These are phyloP conservation scores for Pichia manshurica DNA, from an alignment of 805 yeast species.

Conservation along the genomic window DNA sequence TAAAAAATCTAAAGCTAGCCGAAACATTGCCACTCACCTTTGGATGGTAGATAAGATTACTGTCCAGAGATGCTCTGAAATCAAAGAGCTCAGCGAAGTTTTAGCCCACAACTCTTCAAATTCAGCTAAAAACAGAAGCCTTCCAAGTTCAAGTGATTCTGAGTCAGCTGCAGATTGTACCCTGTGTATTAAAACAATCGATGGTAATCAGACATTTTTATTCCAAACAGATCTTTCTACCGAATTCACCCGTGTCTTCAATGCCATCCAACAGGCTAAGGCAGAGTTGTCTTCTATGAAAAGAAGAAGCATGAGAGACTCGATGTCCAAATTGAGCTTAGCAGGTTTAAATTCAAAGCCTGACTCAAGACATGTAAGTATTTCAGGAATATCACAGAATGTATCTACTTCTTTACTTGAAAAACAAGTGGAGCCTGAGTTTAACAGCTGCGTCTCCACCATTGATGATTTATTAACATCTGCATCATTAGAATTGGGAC, in stretches of 20 bases:
- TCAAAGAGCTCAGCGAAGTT: constrained; percentile 3
- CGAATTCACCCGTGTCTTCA: constrained; percentile 49
- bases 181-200: constrained; percentile 16
- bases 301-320: constrained; percentile 39
- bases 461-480: constrained; percentile 47
- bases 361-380: constrained; percentile 48
- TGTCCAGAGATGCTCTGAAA: constrained; percentile 14
- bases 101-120: constrained; percentile 9
- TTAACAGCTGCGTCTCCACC: constrained; percentile 19
- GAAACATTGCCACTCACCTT: constrained; percentile 62
- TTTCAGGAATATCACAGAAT: constrained; percentile 19
- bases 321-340: constrained; percentile 37
- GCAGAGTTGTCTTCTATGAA: constrained; percentile 22
- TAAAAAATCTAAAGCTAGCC: constrained; percentile 6
- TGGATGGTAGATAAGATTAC: constrained; percentile 52
- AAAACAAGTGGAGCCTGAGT: constrained; percentile 17
- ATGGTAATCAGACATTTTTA: constrained; percentile 35
- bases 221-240: constrained; percentile 57
- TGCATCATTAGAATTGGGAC: constrained; percentile 44
- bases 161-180: constrained; percentile 14
- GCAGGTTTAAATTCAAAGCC: constrained; percentile 29
- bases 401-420: constrained; percentile 13
- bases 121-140: neutral
- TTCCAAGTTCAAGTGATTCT: neutral
- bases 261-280: constrained; percentile 53